Evolutionary conservation across 768 basidiomycete genomes (phyloP).

Genomic region (Tephrocybe sp.): DNA sequence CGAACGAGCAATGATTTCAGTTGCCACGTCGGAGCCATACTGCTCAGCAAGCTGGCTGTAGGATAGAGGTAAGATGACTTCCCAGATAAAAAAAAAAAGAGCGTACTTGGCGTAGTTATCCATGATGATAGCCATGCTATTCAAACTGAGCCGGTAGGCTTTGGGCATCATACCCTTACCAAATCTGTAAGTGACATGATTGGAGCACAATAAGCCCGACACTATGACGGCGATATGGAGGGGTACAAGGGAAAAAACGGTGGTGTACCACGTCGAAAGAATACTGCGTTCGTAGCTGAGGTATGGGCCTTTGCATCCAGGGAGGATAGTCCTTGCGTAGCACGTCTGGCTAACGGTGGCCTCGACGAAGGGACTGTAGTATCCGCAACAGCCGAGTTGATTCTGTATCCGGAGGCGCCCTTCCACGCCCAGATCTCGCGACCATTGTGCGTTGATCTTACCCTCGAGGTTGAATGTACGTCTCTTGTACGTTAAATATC

Average conservation of each 20-base stretch:
- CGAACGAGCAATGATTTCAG: slow-evolving; percentile 56
- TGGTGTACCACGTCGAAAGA: slow-evolving; percentile 63
- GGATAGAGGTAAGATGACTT: background rate
- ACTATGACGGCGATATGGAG: slow-evolving; percentile 64
- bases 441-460: slow-evolving; percentile 80
- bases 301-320: slow-evolving; percentile 72
- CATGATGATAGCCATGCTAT: slow-evolving; percentile 80
- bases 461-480: slow-evolving; percentile 78
- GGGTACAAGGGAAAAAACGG: slow-evolving; percentile 65
- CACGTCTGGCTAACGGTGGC: slow-evolving; percentile 74
- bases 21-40: slow-evolving; percentile 63
- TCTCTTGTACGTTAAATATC: slow-evolving; percentile 76
- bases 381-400: slow-evolving; percentile 76
- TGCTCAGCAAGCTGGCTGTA: slow-evolving; percentile 70
- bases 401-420: slow-evolving; percentile 73
- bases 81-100: background rate
- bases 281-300: slow-evolving; percentile 53
- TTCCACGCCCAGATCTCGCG: slow-evolving; percentile 49
- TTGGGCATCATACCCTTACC: slow-evolving; percentile 89
- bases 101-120: slow-evolving; percentile 77
- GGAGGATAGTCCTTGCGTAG: slow-evolving; percentile 66
- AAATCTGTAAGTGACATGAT: slow-evolving; percentile 84
- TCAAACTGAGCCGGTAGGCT: slow-evolving; percentile 71
- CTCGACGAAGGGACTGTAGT: slow-evolving; percentile 77
- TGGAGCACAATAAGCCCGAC: slow-evolving; percentile 65